Base-by-base conservation (phyloP, 2,329 filamentous ascomycete genomes). In the Ciborinia camelliae region DNA sequence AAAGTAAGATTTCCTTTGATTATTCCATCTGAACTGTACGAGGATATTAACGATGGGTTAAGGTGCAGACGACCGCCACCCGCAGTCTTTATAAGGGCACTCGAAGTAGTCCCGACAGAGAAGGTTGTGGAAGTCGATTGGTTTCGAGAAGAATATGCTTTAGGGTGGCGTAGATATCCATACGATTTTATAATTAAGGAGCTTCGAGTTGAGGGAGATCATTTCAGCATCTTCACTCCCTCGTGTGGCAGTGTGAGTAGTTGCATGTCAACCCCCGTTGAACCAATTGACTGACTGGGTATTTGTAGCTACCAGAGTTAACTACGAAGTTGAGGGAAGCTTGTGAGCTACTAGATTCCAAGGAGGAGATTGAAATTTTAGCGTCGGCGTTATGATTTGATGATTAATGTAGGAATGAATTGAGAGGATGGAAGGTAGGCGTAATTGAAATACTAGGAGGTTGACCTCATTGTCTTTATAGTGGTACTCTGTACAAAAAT, bases 191-290 rank as follows among this genome's bases (percentile, higher is more conserved):
- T 62, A 26, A 1, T 62, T 32, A 10, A 62, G 18, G 59, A 62
- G 48, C 7, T 62, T 53, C 48, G 59, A 32, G 48, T 62, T 43
- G 12, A 62, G n/a, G 59, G 59, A 4, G 59, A 62, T 62, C 48
- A 62, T 52, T 62, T 62, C 23, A 62, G 59, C 26, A 62, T 62
- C 15, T 62, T 62, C 35, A 62, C 32, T 62, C 32, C 59, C n/a
- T 39, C 18, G 43, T 32, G n/a, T 52, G 59, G 52, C 26, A 53
- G 59, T 52, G 59, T 62, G 37, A 53, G 59, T 53, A 9, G 8
- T 14, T 37, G n/a, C 53, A 18, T n/a, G 4, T 41, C 28, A 23
- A 41, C 5, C 6, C 37, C 20, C 15, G 9, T 8, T 2, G 15
- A 1, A n/a, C 5, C 5, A 4, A 55, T 28, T 28, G 23, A 26